Evolutionary conservation across 2,329 filamentous ascomycete genomes (phyloP), one percentile per base, ranked within the genome.

Genomic region (Xylariaceae sp.): DNA sequence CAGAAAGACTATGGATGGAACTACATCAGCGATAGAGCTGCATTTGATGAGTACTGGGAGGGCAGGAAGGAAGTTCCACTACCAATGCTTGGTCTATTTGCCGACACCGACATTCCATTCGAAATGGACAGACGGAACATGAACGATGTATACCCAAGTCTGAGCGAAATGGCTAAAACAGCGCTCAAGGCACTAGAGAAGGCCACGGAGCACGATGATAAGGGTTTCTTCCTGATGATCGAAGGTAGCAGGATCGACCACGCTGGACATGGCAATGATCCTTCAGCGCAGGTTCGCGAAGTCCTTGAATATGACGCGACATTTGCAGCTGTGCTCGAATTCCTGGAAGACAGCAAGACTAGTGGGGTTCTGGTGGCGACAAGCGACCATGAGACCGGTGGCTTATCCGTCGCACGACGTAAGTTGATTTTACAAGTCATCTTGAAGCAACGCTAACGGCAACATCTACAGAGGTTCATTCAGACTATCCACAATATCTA

Each of bases 141-240:
- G 68, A 76, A 85, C 42, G 81, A 93, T 40, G 64, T 82, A 22
- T 97, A 95, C 60, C 93, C 93, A 3, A 91, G 88, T 13, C 72
- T 98, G 31, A 86, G 87, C 60, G 90, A 96, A 65, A 97, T 96
- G 89, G 81, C 91, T 8, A 75, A 77, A 52, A 88, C 87, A 13
- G 91, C 93, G 1, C 72, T 98, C 47, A 79, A 76, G 12, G 82
- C 87, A 1, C 77, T 98, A 18, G 85, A 85, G 48, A 81, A 82
- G 44, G 93, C 90, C 0, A 96, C 93, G 0, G 74, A 79, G 57
- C 74, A 90, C 58, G 89, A 79, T 48, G 89, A 97, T 32, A 82
- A 94, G 64, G 93, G 93, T 4, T 98, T 97, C 73, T 98, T 98
- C 67, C 73, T 98, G 54, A 95, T 98, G 91, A 94, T 98, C 47